Evolutionary conservation across 306 rosid genomes (phyloP).

Genomic region (Cucurbita moschata): DNA sequence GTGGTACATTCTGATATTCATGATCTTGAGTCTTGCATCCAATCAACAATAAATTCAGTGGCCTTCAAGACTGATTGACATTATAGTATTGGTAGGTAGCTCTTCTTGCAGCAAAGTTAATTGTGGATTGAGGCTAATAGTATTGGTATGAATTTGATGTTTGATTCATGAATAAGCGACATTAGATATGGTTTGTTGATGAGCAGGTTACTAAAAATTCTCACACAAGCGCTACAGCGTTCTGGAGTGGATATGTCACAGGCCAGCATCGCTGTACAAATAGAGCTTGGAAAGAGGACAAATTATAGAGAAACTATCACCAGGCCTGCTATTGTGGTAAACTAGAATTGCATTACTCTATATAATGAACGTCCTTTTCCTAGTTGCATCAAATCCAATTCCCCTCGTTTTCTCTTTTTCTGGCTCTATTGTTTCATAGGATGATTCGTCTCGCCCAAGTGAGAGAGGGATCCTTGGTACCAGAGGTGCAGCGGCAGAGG

Average conservation of each 20-base stretch:
- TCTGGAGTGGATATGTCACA: slow-evolving; percentile 97
- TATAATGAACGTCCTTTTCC: background rate
- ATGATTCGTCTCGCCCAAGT: background rate
- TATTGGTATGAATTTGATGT: background rate
- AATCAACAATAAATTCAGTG: background rate
- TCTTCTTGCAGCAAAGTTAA: background rate
- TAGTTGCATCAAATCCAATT: background rate
- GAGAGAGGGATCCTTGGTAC: background rate
- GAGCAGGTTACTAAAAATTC: slow-evolving; percentile 66
- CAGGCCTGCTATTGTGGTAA: slow-evolving; percentile 34
- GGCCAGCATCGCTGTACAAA: slow-evolving; percentile 83
- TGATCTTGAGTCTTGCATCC: background rate
- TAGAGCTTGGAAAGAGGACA: slow-evolving; percentile 68
- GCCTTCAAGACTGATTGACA: background rate
- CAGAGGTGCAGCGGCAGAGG: background rate
- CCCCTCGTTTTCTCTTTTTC: no score
- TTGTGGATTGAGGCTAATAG: background rate
- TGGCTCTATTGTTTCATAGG: background rate
- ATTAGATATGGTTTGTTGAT: background rate
- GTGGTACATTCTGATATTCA: background rate
- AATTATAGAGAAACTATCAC: slow-evolving; percentile 24
- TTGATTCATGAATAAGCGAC: background rate
- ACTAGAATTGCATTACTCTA: background rate
- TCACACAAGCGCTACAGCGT: slow-evolving; percentile 77
- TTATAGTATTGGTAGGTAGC: background rate